Base-by-base conservation (phyloP, 2,329 filamentous ascomycete species). In the Lasiodiplodia theobromae region DNA sequence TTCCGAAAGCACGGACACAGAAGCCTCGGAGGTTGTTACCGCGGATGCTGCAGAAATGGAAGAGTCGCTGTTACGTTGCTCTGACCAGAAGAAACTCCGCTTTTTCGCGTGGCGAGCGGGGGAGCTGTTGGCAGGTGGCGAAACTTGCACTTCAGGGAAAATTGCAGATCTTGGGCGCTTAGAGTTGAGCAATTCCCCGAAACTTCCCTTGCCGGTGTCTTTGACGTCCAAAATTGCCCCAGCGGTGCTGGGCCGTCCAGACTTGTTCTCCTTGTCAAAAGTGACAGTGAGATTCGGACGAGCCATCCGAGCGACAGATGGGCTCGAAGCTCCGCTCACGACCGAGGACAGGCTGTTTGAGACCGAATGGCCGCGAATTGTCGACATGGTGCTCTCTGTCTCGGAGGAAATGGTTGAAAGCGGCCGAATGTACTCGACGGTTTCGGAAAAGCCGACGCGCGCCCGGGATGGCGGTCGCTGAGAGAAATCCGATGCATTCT, bases 381-480 rank as follows among this genome's bases (percentile, higher is more conserved):
- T 93, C 1, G 85, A 85, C 66, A 88, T 82, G 2, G 91, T 96
- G 75, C 90, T 94, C 56, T 93, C 91, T 0, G 92, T 93, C 77
- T 96, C 93, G 23, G 90, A 94, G 1, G 93, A 97, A 16, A 96
- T 89, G 23, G 94, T 84, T 2, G 94, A 97, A 21, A 96, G 81
- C 0, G 94, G 94, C 12, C 93, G 88, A 73, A 94, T 94, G 71
- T 92, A 94, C 77, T 96, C 92, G 34, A 96, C 85, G 12, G 88
- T 92, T 71, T 96, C 93, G 0, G 92, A 93, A 75, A 97, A 97
- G 0, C 91, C 92, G 56, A 97, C 93, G 14, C 91, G 86, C 52
- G 89, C 86, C 69, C 89, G 87, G 4, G 86, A 84, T 78, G 75
- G 77, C 56, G 78, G 78, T 70, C 77, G 77, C 68, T 64, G 76